phyloP scores from a whole-genome alignment of 208 protist species.

The Leishmania martiniquensis region DNA sequence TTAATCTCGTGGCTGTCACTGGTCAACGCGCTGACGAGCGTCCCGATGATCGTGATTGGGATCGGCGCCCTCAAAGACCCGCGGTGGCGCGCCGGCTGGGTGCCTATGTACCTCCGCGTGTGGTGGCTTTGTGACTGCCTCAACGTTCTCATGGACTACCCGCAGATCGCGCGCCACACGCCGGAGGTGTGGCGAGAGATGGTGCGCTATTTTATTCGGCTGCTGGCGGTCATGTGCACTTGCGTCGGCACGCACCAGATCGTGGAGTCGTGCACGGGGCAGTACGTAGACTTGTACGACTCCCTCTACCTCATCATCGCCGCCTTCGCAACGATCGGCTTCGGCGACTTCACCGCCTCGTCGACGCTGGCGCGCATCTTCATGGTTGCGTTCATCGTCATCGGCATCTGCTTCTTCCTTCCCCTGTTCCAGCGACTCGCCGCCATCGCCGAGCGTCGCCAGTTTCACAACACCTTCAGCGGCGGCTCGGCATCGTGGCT shows the following conservation, averaged over 20 bases:
- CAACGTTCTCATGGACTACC: slow-evolving; percentile 70
- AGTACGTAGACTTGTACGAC: slow-evolving; percentile 71
- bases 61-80: slow-evolving; percentile 53
- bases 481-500: slow-evolving; percentile 34
- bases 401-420: slow-evolving; percentile 80
- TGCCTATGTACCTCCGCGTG: slow-evolving; percentile 85
- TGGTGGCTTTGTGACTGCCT: slow-evolving; percentile 80
- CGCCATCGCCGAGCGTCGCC: slow-evolving; percentile 36
- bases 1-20: slow-evolving; percentile 65
- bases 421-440: slow-evolving; percentile 67
- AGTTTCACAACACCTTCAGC: slow-evolving; percentile 62
- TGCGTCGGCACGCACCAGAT: slow-evolving; percentile 81
- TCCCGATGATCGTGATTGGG: slow-evolving; percentile 81
- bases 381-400: slow-evolving; percentile 70
- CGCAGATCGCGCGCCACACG: slow-evolving; percentile 51
- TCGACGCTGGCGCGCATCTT: slow-evolving; percentile 69
- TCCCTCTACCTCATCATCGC: slow-evolving; percentile 76
- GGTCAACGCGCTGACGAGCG: slow-evolving; percentile 72
- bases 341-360: slow-evolving; percentile 58
- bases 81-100: slow-evolving; percentile 60
- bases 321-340: slow-evolving; percentile 79
- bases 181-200: slow-evolving; percentile 69
- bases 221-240: slow-evolving; percentile 73
- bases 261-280: slow-evolving; percentile 57
- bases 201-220: slow-evolving; percentile 54